A percentile compares a stretch with the other conserved stretches of the same genome.
Conservation (phyloP, 1,284 basidiomycete species). For the Cutaneotrichosporon dermatis region DNA sequence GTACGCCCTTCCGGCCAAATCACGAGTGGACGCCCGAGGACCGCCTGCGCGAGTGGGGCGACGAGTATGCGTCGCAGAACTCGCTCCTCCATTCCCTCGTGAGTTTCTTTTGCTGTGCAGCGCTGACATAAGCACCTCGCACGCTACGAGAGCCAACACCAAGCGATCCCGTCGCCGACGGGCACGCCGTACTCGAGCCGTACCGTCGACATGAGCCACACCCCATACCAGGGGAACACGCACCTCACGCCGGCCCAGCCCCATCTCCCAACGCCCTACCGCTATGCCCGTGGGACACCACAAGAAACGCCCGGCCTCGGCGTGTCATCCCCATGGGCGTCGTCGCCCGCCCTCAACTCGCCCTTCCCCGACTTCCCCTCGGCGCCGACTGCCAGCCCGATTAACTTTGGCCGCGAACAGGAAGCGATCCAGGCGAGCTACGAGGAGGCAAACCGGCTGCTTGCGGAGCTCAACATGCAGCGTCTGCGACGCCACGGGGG, state of each 20-base stretch:
- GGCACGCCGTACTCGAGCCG: not conserved
- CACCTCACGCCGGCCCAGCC: not conserved
- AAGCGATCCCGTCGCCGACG: not conserved
- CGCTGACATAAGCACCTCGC: conserved; percentile 9
- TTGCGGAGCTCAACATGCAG: conserved; percentile 40
- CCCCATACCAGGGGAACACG: not conserved
- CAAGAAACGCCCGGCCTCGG: conserved; percentile 12
- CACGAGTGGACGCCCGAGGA: conserved; percentile 18
- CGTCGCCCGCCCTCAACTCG: conserved; percentile 3
- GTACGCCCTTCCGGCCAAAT: conserved; percentile 17
- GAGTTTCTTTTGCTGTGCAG: not conserved
- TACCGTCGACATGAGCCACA: conserved; percentile 2
- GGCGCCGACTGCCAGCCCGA: not conserved
- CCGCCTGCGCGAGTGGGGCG: conserved; percentile 21
- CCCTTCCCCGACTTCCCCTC: not conserved
- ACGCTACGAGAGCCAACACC: conserved; percentile 1
- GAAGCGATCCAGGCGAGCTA: conserved; percentile 31
- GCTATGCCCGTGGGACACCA: not conserved
- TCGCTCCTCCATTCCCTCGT: conserved; percentile 19
- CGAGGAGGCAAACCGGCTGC: conserved; percentile 42
- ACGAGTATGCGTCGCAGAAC: conserved; percentile 20
- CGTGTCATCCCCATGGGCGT: conserved; percentile 9
- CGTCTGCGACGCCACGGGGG: conserved; percentile 14
- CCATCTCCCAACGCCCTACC: conserved; percentile 8
- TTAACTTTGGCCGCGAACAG: conserved; percentile 3